Evolutionary conservation across 495 filamentous ascomycete genomes (phyloP), one percentile per base, ranked within the genome.

Genomic region (Penicillium waksmanii): DNA sequence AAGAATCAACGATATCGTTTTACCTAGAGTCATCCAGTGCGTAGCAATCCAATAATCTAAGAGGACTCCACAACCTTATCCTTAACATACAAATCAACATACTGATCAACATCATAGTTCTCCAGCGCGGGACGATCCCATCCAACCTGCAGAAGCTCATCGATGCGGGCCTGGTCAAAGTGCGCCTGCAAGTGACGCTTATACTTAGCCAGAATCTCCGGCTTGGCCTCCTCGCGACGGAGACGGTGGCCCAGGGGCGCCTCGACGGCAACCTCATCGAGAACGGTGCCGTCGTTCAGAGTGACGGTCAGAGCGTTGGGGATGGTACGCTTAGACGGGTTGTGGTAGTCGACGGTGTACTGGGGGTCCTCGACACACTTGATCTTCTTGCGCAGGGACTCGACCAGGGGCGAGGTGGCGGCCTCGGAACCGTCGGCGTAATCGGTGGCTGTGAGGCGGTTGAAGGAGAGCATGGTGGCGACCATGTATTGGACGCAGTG

Each of bases 401-500:
- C 95, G 46, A 98, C 85, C 42, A 97, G 85, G 43, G 87, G 84
- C 18, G 92, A 96, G 51, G 92, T 92, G 51, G 95, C 95, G 54
- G 96, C 92, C 77, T 96, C 92, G 67, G 84, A 82, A 66, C 90
- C 91, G 70, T 98, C 95, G 25, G 87, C 87, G 80, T 98, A 98
- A 79, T 98, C 95, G 42, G 78, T 86, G 21, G 95, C 93, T 51
- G 91, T 89, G 46, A 98, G 86, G 53, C 95, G 93, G 72, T 95
- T 90, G 74, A 90, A 97, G 52, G 89, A 89, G 58, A 98, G 86
- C 89, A 97, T 97, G 59, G 92, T 92, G 52, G 95, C 82, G 72
- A 91, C 90, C 95, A 98, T 98, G 83, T 98, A 98, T 76, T 97
- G 95, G 64, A 98, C 94, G 80, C 95, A 98, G 82, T 98, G 95